Base-by-base conservation (phyloP, 1,284 basidiomycete species). In the Meripilus lineatus region DNA sequence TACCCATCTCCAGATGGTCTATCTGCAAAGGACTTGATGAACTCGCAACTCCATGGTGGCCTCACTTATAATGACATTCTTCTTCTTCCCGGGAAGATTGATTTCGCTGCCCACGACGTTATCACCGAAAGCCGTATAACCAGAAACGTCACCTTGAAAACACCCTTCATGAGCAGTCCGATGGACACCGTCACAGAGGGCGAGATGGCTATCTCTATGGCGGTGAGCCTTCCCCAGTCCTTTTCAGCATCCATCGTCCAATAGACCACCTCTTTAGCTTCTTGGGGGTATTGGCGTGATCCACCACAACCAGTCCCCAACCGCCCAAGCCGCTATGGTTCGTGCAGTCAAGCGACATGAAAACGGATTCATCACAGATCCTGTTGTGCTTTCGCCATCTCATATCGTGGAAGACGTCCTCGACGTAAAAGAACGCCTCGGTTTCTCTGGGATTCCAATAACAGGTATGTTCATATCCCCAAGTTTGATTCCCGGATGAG, bases 111-210 rank as follows among this genome's bases (percentile, higher is more conserved):
- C 2, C 78, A 75, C 8, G 79, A 84, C 42, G 94, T 96, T 57
- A 66, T 79, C 52, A 84, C 93, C 3, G 91, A 96, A 69, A 89
- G 84, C 57, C 80, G 76, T 44, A 84, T 99, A 44, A 97, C 95
- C 37, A 83, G 88, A 47, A 97, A 97, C 60, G 91, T 98, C 54
- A 73, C 78, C 33, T 78, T 99, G 59, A 97, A 93, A 71, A 94
- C 94, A 0, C 95, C 96, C 0, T 96, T 99, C 71, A 75, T 98
- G 71, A 96, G 92, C 64, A 95, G 92, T 48, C 95, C 96, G 33
- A 99, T 99, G 95, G 95, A 99, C 72, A 99, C 95, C 25, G 95
- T 99, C 54, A 99, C 96, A 3, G 95, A 98, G 71, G 82, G 79
- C 50, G 84, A 94, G 56, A 99, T 99, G 94, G 95, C 95, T 42